Evolutionary conservation across 129 eudicot species (phyloP).

Genomic region (Calendula officinalis): DNA sequence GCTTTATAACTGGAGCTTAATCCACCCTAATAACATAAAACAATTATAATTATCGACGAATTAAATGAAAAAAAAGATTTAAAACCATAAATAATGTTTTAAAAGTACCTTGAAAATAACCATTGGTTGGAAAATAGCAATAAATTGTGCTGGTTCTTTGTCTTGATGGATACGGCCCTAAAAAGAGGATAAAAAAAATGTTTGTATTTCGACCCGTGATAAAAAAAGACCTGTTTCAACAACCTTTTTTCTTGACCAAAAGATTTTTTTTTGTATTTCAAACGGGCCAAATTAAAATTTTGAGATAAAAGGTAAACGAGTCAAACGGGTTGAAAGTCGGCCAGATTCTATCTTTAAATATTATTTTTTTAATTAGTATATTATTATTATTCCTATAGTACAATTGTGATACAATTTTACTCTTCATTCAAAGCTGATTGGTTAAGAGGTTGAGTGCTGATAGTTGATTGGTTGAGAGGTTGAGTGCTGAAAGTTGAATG

Average conservation of each 20-base stretch:
- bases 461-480: too few species aligned
- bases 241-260: too few species aligned
- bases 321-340: neutral
- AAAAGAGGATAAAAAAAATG: constrained; percentile 19
- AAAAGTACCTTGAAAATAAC: constrained; percentile 79
- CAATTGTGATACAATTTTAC: too few species aligned
- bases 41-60: neutral
- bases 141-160: constrained; percentile 92
- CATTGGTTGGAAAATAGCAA: constrained; percentile 95
- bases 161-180: constrained; percentile 93
- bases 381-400: too few species aligned
- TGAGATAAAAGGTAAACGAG: neutral
- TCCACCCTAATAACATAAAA: constrained; percentile 64
- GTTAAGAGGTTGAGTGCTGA: too few species aligned
- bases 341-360: neutral
- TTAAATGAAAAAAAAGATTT: neutral
- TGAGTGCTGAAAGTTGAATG: too few species aligned
- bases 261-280: neutral
- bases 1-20: constrained; percentile 86
- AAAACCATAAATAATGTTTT: neutral
- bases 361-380: neutral
- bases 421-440: too few species aligned
- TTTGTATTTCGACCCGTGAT: neutral
- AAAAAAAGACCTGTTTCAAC: too few species aligned
- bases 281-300: neutral